Evolutionary conservation across 2,329 filamentous ascomycete genomes (phyloP), one percentile per base, ranked within the genome.

Genomic region (Tolypocladium tundrense): DNA sequence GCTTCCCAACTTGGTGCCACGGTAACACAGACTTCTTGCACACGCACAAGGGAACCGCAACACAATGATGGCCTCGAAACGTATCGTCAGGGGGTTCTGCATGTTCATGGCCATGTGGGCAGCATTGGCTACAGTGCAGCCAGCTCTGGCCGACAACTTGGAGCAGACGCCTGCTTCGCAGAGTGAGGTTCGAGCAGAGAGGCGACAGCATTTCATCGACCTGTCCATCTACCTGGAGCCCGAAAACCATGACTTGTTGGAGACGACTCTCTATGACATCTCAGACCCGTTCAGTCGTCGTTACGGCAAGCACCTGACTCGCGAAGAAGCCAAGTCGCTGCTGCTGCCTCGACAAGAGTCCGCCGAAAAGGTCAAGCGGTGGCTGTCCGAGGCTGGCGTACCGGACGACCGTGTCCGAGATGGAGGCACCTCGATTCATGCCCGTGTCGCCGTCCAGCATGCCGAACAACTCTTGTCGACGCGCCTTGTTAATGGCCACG

Each of bases 271-370:
- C 13, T 61, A 75, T 50, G 71, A 78, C 27, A 75, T 82, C 61
- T 80, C 79, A 2, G 77, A 79, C 0, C 80, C 80, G 0, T 70
- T 67, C 5, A 72, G 77, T 58, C 58, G 65, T 1, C 73, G 70
- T 21, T 82, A 82, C 59, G 79, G 81, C 21, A 71, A 75, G 50
- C 75, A 82, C 61, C 73, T 81, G 62, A 69, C 72, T 19, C 73
- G 76, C 9, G 71, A 78, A 11, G 75, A 80, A 60, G 76, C 82
- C 57, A 75, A 77, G 57, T 70, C 72, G 11, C 73, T 83, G 61
- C 72, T 83, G 31, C 71, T 70, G 6, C 80, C 80, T 0, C 71
- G 67, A 16, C 63, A 66, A 10, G 66, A 70, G 3, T 72, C 78
- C 0, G 66, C 73, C 1, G 65, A 71, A 7, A 67, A 73, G 0